Base-by-base conservation (phyloP, 306 rosid species). In the Citrullus amarus region DNA sequence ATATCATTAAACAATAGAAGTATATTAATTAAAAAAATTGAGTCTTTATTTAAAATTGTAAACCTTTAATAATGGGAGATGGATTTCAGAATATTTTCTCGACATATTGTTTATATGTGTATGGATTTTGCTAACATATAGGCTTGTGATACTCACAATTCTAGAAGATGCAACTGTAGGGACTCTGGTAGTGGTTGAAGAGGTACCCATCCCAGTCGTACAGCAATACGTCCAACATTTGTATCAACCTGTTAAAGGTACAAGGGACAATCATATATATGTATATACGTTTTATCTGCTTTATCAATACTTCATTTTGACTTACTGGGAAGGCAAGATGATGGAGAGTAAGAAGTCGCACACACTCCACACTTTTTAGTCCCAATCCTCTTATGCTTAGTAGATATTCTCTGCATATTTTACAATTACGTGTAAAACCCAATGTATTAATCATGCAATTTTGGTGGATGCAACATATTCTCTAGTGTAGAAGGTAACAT, bases 321-420 rank as follows among this genome's bases (percentile, higher is more conserved):
- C 99, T 93, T 88, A 96, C 99, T 20, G 99, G 99, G 84, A 96
- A 96, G 78, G 99, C 99, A 81, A 96, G 98, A 81, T 96, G 99
- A 90, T 91, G 99, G 74, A 96, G 94, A 34, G 99, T 96, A 85
- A 96, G 84, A 82, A 96, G 99, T 80, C 99, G 89, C 84, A 96
- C 99, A 55, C 99, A 96, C 82, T 96, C 99, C 83, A 96, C 99
- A 34, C 99, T 96, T 88, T 96, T 96, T 82, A 96, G 85, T 69
- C 99, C 99, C 87, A 96, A 70, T 79, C 99, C 99, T 65, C 87
- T 91, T 69, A 96, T 36, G 88, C 99, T 96, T 82, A 96, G 93
- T 79, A 96, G 85, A 88, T 88, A 96, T 86, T 96, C 99, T 84
- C 99, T 96, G 88, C 48, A 79, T 55, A 79, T 56, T 54, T 51